Percentiles rank a stretch among this genome's conserved stretches.
These are phyloP conservation scores for Eragrostis tef DNA, from an alignment of 202 grass and related monocot species.

Conservation along the genomic window DNA sequence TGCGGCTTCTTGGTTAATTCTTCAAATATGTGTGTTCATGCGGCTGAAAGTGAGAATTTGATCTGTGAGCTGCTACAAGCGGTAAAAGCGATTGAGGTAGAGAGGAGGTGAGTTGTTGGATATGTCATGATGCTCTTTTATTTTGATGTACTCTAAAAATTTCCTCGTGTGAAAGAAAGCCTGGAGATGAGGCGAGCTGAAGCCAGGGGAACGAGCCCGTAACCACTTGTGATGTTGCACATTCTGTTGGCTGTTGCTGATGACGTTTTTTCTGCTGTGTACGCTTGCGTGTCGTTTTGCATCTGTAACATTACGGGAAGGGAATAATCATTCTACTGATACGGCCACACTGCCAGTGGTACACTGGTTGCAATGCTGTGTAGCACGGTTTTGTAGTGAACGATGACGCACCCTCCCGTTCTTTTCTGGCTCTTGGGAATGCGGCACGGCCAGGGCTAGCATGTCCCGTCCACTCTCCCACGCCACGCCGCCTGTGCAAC, in stretches of 20 bases:
- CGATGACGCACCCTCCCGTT: too few relatives aligned
- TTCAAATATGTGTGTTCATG: neutral
- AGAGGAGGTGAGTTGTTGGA: too few relatives aligned
- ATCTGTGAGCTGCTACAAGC: neutral
- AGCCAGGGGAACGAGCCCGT: neutral
- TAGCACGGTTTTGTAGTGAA: neutral
- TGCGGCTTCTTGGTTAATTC: neutral
- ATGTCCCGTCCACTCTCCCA: neutral
- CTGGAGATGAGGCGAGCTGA: neutral
- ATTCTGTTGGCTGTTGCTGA: neutral
- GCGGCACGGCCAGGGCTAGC: neutral
- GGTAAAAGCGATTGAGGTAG: too few relatives aligned
- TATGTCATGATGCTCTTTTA: neutral
- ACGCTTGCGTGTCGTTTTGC: too few relatives aligned
- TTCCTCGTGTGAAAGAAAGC: neutral
- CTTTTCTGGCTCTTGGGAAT: neutral
- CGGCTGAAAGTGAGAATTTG: neutral
- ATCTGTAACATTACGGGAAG: neutral
- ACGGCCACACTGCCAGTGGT: too few relatives aligned
- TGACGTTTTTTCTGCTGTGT: too few relatives aligned
- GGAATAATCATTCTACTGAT: neutral
- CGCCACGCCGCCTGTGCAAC: neutral
- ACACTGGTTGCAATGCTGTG: neutral
- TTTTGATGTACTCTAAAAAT: neutral
- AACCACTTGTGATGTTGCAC: neutral